Conservation (phyloP, 345 rosid species). For the Barbarea vulgaris region DNA sequence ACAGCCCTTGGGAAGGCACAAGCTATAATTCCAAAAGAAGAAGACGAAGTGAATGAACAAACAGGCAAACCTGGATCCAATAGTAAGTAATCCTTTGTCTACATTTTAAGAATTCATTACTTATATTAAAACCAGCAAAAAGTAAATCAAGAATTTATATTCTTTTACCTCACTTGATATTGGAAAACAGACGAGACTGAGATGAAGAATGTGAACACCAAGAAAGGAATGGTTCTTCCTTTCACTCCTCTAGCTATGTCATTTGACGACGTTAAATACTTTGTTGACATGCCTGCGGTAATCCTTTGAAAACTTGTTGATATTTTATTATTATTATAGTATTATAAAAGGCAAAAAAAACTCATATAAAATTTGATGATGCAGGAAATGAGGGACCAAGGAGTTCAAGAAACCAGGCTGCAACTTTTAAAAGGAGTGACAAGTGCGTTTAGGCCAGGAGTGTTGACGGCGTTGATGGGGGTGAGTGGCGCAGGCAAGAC, state of each 20-base stretch:
- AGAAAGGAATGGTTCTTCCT: constrained; percentile 85
- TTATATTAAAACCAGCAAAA: not conserved
- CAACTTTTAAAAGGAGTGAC: constrained; percentile 74
- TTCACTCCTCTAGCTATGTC: constrained; percentile 82
- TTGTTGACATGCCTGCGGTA: constrained; percentile 83
- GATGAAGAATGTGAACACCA: constrained; percentile 44
- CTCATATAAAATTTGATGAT: not conserved
- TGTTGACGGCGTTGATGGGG: constrained; percentile 89
- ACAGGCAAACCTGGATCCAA: constrained; percentile 11
- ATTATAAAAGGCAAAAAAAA: not conserved
- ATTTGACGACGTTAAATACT: constrained; percentile 66
- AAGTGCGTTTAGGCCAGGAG: constrained; percentile 88
- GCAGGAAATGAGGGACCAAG: constrained; percentile 94
- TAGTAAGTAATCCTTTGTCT: constrained; percentile 5
- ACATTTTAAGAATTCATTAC: not conserved
- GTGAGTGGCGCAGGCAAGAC: constrained; percentile 98
- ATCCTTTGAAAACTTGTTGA: not conserved
- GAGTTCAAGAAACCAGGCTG: constrained; percentile 66
- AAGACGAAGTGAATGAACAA: constrained; percentile 19
- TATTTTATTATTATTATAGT: too few relatives aligned
- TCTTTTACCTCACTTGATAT: not conserved
- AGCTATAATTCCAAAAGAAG: constrained; percentile 67
- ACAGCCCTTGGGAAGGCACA: constrained; percentile 76
- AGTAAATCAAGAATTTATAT: not conserved
- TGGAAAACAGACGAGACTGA: constrained; percentile 52